Evolutionary conservation across 148 eudicot genomes (phyloP), one percentile per base, ranked within the genome.

Genomic region (Rhododendron molle): DNA sequence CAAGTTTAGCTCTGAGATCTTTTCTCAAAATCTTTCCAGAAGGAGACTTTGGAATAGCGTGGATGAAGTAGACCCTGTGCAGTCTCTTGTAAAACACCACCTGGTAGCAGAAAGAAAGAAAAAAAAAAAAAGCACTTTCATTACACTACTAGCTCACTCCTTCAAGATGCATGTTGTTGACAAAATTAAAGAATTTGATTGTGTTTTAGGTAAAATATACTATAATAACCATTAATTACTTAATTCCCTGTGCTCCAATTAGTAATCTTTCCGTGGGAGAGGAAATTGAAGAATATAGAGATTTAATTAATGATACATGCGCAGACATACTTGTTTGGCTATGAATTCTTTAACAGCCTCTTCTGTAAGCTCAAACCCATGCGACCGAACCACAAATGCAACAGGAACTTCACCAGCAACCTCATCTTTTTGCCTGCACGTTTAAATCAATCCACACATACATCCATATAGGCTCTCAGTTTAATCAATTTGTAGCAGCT

Each of bases 361-460:
- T 67, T 96, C 99, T 0, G 89, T 90, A 30, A 96, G 93, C 58
- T 92, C 90, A 43, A 87, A 90, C 18, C 94, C 99, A 60, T 92
- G 91, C 16, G 97, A 89, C 23, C 86, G 89, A 52, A 96, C 97
- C 28, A 96, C 95, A 88, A 95, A 96, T 30, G 99, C 98, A 47
- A 95, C 96, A 0, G 99, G 99, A 15, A 96, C 94, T 84, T 96
- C 99, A 40, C 99, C 99, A 1, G 99, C 99, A 67, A 91, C 96
- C 76, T 91, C 97, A 81, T 96, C 96, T 87, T 91, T 95, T 93
- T 92, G 92, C 81, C 98, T 96, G 92, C 44, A 6, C 44, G 44
- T 77, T 46, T 32, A 67, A 23, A 76, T 16, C 34, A 26, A 23
- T 21, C 14, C 32, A 12, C 73, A 67, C 11, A 9, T 44, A 2